These are phyloP conservation scores for Yamadazyma friedrichii DNA, from an alignment of 1,139 yeast species.

Conservation along the genomic window DNA sequence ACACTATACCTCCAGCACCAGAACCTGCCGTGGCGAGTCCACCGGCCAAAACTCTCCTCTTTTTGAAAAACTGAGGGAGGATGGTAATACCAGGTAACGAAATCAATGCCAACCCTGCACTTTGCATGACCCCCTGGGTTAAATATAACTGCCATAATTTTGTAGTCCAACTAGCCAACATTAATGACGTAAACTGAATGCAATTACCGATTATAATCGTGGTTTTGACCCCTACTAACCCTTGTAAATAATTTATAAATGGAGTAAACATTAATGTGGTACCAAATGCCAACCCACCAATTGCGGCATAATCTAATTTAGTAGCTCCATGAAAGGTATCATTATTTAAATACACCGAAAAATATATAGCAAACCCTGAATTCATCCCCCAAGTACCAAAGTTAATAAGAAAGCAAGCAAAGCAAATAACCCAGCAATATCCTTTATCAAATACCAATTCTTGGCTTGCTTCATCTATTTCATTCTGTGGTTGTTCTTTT, in stretches of 20 bases:
- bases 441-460: conserved; percentile 37
- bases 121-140: conserved; percentile 52
- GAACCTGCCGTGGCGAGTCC: conserved; percentile 62
- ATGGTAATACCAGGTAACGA: conserved; percentile 42
- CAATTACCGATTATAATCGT: conserved; percentile 42
- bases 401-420: conserved; percentile 41
- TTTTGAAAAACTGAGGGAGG: conserved; percentile 54
- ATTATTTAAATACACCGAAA: conserved; percentile 40
- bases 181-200: conserved; percentile 49
- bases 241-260: conserved; percentile 36
- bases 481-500: neutral
- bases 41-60: conserved; percentile 53
- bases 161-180: conserved; percentile 54
- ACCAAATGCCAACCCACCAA: conserved; percentile 45
- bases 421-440: conserved; percentile 47
- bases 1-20: conserved; percentile 60
- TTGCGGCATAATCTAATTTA: conserved; percentile 37
- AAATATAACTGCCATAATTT: conserved; percentile 53
- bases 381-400: conserved; percentile 55
- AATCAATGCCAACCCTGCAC: conserved; percentile 48
- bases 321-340: conserved; percentile 40
- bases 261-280: conserved; percentile 37
- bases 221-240: conserved; percentile 37
- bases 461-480: neutral
- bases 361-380: conserved; percentile 53